phyloP scores from a whole-genome alignment of 225 moss, liverwort and hornwort species.

The Antitrichia curtipendula region DNA sequence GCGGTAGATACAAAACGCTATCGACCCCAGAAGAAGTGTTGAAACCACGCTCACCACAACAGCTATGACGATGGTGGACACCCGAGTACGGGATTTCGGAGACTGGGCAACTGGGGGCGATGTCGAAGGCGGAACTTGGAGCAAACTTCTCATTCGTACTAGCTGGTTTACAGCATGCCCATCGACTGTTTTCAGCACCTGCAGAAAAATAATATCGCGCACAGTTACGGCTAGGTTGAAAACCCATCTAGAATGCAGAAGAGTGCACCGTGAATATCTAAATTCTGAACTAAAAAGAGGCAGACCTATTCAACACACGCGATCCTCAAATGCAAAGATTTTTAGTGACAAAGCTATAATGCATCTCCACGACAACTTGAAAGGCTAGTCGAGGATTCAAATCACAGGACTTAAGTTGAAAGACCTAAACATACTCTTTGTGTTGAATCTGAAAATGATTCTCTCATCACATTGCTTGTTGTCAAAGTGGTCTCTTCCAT shows the following conservation, averaged over 20 bases:
- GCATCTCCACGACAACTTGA: not conserved
- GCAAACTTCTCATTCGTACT: not conserved
- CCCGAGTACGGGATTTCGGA: not conserved
- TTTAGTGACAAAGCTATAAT: not conserved
- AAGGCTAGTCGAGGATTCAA: not conserved
- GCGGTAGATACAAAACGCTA: slow-evolving; percentile 5
- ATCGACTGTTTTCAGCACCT: not conserved
- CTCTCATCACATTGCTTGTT: not conserved
- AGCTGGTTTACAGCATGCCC: not conserved
- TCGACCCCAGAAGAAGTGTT: not conserved
- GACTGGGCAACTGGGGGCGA: not conserved
- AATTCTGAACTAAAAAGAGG: not conserved
- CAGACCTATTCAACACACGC: not conserved
- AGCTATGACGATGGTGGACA: not conserved
- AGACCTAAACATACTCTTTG: not conserved
- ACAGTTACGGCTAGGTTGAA: not conserved
- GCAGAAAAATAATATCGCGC: not conserved
- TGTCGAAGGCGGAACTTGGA: not conserved
- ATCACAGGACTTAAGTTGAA: not conserved
- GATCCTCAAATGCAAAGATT: not conserved
- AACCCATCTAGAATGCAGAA: not conserved
- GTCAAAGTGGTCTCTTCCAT: not conserved
- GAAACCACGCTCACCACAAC: slow-evolving; percentile 9
- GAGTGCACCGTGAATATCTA: not conserved
- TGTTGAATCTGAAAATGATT: not conserved